A percentile compares a stretch with the other conserved stretches of the same genome.
Conservation (phyloP, 192 early-diverging fungal genomes). For the Linnemannia schmuckeri region DNA sequence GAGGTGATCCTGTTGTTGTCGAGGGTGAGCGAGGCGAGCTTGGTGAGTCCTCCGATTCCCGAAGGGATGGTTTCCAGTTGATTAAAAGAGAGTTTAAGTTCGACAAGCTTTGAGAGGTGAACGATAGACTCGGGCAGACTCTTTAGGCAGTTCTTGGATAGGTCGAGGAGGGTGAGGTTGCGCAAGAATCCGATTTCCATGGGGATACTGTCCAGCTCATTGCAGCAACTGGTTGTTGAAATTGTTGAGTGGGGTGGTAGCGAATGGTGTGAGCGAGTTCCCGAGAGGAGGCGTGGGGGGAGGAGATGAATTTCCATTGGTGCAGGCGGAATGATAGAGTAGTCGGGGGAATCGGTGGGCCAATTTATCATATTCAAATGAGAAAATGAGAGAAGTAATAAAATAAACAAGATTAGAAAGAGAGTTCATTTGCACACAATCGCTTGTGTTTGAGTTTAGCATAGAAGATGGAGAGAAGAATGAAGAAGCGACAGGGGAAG, state of each 20-base stretch:
- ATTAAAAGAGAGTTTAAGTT: constrained; percentile 77
- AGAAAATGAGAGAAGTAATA: too few relatives aligned
- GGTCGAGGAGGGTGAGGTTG: constrained; percentile 73
- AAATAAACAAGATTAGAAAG: constrained; percentile 3
- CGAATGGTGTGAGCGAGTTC: background rate
- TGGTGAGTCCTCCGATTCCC: constrained; percentile 71
- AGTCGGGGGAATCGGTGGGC: background rate
- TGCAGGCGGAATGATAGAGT: background rate
- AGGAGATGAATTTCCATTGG: constrained; percentile 15
- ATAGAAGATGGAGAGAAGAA: background rate
- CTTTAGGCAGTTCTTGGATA: constrained; percentile 75
- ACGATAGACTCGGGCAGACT: constrained; percentile 78
- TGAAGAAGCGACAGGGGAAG: background rate
- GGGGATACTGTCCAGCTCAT: constrained; percentile 77
- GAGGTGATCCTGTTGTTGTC: constrained; percentile 70
- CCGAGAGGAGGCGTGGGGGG: background rate
- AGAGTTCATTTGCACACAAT: background rate
- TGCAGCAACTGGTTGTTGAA: constrained; percentile 74
- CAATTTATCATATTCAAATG: constrained; percentile 8
- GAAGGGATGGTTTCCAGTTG: constrained; percentile 72
- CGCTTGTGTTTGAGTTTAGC: too few relatives aligned
- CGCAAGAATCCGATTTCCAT: constrained; percentile 80
- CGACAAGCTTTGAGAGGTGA: constrained; percentile 72
- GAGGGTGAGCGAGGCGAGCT: constrained; percentile 73
- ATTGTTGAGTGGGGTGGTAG: background rate